Evolutionary conservation across 176 grass and related monocot genomes (phyloP).

Genomic region (Aegilops bicornis): DNA sequence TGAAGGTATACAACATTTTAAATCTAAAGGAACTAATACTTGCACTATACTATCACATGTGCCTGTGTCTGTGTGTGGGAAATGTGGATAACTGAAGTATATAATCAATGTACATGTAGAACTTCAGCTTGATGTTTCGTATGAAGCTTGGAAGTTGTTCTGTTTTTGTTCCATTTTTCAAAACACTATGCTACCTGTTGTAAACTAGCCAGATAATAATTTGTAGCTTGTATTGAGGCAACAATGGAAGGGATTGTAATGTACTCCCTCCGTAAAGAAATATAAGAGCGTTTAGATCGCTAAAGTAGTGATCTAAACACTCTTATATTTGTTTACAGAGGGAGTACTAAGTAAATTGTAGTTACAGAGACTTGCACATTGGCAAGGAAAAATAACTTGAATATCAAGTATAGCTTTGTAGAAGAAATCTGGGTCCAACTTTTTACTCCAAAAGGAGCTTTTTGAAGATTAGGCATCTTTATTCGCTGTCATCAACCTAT

Average conservation of each 20-base stretch:
- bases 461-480: neutral
- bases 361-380: neutral
- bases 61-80: constrained; percentile 3
- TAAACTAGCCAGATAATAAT: constrained; percentile 36
- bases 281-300: too few species aligned
- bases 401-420: constrained; percentile 1
- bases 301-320: too few species aligned
- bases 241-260: constrained; percentile 20
- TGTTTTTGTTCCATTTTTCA: constrained; percentile 27
- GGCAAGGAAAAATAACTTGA: neutral
- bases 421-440: neutral
- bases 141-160: constrained; percentile 35
- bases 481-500: neutral
- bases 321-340: too few species aligned
- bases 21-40: constrained; percentile 48
- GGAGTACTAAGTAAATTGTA: neutral
- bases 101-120: constrained; percentile 34
- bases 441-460: neutral
- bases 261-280: neutral
- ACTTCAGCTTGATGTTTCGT: constrained; percentile 44
- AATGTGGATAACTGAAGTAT: constrained; percentile 58
- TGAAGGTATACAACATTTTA: constrained; percentile 59
- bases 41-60: constrained; percentile 29
- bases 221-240: constrained; percentile 22
- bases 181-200: constrained; percentile 32